A percentile compares a stretch with the other conserved stretches of the same genome.
Conservation (phyloP, 306 rosid genomes). For the Malus sylvestris region DNA sequence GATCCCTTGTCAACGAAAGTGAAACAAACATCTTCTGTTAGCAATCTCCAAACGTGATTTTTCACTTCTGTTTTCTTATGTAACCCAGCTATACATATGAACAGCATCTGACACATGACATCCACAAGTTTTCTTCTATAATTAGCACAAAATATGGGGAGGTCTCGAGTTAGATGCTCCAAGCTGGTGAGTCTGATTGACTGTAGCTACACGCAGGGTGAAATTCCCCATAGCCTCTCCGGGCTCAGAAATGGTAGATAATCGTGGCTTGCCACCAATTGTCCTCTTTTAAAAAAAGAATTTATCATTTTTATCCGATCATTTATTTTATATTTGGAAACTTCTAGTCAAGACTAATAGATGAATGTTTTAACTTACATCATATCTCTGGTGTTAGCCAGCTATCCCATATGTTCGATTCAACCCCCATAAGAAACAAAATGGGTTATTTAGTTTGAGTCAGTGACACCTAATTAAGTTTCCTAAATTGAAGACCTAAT, state of each 20-base stretch:
- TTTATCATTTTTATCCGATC: not conserved
- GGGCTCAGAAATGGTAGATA: too few species aligned
- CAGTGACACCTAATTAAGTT: not conserved
- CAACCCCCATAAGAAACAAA: not conserved
- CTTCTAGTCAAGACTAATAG: not conserved
- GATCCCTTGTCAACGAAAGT: not conserved
- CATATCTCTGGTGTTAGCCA: not conserved
- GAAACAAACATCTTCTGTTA: not conserved
- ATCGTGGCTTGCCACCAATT: too few species aligned
- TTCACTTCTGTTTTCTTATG: not conserved
- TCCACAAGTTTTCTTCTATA: not conserved
- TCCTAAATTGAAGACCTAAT: constrained; percentile 35
- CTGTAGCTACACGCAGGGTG: too few species aligned
- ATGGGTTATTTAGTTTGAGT: constrained; percentile 11
- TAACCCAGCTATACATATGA: not conserved
- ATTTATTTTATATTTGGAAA: not conserved
- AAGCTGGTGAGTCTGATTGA: too few species aligned
- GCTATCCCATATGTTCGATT: not conserved
- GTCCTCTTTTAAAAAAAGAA: too few species aligned
- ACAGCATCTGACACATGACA: not conserved
- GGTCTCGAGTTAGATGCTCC: too few species aligned
- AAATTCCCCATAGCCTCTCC: too few species aligned
- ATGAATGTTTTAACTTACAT: not conserved
- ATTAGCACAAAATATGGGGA: not conserved
- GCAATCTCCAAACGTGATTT: not conserved